Base-by-base conservation (phyloP, 306 rosid genomes). In the Prosopis cineraria region DNA sequence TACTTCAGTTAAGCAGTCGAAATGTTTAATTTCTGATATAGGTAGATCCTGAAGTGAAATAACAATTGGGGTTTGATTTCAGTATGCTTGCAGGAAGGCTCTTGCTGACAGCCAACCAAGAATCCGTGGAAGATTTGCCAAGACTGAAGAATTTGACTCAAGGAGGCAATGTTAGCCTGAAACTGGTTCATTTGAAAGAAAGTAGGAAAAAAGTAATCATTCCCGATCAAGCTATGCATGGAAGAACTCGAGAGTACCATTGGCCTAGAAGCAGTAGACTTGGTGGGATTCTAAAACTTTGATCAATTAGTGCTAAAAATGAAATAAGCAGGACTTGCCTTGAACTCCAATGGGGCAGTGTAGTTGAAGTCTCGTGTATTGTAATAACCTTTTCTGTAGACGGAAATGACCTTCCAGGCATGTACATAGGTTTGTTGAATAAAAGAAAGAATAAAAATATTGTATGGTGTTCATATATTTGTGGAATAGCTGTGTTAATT, bases 51-150 rank as follows among this genome's bases (percentile, higher is more conserved):
- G 14, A 48, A 64, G 31, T 64, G 19, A 31, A 41, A 63, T 75
- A 37, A 72, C 55, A 10, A 34, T 68, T 68, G 43, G 43, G 60
- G 14, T 78, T 68, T 68, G 33, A 9, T 84, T 86, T 44, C 81
- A 92, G 98, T 94, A 94, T 60, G 97, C 97, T 39, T 94, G 98
- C 88, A 94, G 97, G 92, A 94, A 94, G 87, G 98, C 97, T 67
- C 95, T 94, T 5, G 98, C 98, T 0, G 98, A 94, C 88, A 94
- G 91, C 64, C 98, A 94, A 80, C 98, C 97, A 27, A 89, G 98
- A 86, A 88, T 94, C 78, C 94, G 98, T 1, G 98, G 98, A 88
- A 90, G 98, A 87, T 94, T 94, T 78, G 98, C 98, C 2, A 94
- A 85, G 86, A 90, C 93, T 0, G 98, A 92, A 68, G 93, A 94